Evolutionary conservation across 495 filamentous ascomycete species (phyloP).

Genomic region (Patellaria atrata): DNA sequence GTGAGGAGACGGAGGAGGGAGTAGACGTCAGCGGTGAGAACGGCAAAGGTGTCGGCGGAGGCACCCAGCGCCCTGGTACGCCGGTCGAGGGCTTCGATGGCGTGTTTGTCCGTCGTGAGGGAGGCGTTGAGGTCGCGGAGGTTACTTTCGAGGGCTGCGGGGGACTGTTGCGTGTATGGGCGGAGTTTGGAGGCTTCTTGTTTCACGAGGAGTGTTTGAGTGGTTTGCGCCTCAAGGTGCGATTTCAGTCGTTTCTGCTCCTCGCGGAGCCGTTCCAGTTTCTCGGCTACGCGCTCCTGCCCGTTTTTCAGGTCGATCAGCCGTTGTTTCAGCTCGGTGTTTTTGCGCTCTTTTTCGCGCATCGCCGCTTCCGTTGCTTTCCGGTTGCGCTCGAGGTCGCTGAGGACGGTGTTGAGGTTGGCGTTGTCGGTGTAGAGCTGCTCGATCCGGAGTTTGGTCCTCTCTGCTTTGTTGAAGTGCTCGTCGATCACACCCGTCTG

Average conservation of each 20-base stretch:
- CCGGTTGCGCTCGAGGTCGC: conserved; percentile 62
- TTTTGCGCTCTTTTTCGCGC: conserved; percentile 64
- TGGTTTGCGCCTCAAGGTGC: conserved; percentile 66
- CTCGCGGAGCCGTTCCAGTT: conserved; percentile 57
- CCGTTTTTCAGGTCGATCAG: conserved; percentile 60
- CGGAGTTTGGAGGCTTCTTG: conserved; percentile 78
- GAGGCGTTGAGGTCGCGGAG: conserved; percentile 67
- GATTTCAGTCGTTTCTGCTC: conserved; percentile 59
- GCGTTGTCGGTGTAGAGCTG: conserved; percentile 74
- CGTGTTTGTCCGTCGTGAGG: conserved; percentile 57
- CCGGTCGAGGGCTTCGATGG: conserved; percentile 76
- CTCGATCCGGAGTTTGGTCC: conserved; percentile 73
- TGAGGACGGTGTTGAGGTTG: conserved; percentile 63
- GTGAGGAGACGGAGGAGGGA: conserved; percentile 78
- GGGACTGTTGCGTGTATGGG: conserved; percentile 82
- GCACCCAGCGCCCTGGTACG: conserved; percentile 82
- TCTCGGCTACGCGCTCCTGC: conserved; percentile 64
- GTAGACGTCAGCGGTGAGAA: conserved; percentile 68
- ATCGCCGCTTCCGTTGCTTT: conserved; percentile 65
- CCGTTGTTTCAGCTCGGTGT: conserved; percentile 68
- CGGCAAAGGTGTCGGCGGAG: conserved; percentile 71
- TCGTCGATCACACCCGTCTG: conserved; percentile 75
- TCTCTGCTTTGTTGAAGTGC: conserved; percentile 80
- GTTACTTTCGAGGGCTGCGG: conserved; percentile 64
- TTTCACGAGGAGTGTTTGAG: conserved; percentile 38